Percentiles rank a stretch among this genome's conserved stretches.
phyloP scores from a whole-genome alignment of 148 eudicot species.

The Selenicereus undatus region DNA sequence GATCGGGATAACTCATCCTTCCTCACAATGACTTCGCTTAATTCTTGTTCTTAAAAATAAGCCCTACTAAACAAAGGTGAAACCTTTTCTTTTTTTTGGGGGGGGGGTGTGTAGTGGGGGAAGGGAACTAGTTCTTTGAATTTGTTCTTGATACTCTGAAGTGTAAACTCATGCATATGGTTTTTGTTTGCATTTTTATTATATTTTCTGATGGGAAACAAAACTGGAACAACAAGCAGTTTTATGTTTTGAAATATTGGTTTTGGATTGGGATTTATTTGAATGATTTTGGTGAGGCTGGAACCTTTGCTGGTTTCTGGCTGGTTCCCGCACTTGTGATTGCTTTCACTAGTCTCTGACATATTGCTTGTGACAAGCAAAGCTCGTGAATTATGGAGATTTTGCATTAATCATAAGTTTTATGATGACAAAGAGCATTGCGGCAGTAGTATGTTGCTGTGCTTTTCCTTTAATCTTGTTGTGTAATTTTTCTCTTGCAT shows the following conservation, averaged over 20 bases:
- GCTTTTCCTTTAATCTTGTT: conserved; percentile 7
- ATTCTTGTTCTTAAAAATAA: too few species aligned
- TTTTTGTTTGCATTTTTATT: neutral
- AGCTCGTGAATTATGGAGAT: neutral
- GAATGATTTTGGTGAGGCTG: neutral
- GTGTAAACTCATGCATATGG: neutral
- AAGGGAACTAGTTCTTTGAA: too few species aligned
- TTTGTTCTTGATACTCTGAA: neutral
- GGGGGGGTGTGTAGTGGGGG: too few species aligned
- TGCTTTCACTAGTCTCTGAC: neutral
- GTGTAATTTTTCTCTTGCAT: conserved; percentile 8
- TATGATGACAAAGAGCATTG: conserved; percentile 3
- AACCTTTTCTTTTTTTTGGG: too few species aligned
- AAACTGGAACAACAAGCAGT: neutral
- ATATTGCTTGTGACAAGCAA: neutral
- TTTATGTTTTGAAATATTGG: neutral
- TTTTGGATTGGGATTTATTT: neutral
- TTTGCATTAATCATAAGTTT: neutral
- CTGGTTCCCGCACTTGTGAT: neutral
- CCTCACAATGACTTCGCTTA: too few species aligned
- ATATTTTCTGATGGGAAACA: neutral
- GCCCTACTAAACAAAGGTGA: too few species aligned
- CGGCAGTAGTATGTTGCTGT: neutral
- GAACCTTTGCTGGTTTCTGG: neutral
- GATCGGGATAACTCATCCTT: too few species aligned